Evolutionary conservation across 2,329 filamentous ascomycete species (phyloP).

Genomic region (Trichoderma afroharzianum): DNA sequence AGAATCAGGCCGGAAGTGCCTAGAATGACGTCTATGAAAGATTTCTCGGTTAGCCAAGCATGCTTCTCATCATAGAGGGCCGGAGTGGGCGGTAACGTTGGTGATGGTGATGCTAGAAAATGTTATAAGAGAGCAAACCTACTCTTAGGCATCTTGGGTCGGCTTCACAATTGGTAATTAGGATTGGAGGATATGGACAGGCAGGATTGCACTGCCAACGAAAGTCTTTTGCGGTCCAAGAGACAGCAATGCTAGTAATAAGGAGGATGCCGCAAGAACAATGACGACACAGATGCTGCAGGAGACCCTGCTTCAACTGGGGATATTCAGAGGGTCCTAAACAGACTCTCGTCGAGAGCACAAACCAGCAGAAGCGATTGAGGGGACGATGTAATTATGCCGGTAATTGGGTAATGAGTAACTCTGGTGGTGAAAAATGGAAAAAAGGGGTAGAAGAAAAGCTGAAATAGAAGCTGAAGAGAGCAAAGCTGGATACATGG

Average conservation of each 20-base stretch:
- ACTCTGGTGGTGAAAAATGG: neutral
- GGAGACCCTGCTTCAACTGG: neutral
- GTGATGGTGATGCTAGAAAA: neutral
- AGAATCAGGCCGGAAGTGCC: constrained; percentile 46
- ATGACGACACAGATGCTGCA: neutral
- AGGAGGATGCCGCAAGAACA: neutral
- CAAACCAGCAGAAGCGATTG: neutral
- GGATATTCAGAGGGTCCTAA: neutral
- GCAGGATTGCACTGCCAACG: no score
- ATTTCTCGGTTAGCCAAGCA: constrained; percentile 1
- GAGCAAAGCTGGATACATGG: neutral
- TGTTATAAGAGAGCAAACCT: constrained; percentile 1
- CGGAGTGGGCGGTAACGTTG: no score
- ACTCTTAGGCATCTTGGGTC: constrained; percentile 22
- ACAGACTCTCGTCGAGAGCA: neutral
- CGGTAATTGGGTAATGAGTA: no score
- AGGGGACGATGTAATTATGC: neutral
- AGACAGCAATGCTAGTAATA: neutral
- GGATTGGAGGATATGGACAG: neutral
- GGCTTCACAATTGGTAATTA: constrained; percentile 17
- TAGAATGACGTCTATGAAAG: constrained; percentile 36
- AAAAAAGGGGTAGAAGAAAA: neutral
- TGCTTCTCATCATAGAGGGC: neutral
- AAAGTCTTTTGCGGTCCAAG: neutral
- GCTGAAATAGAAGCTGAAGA: neutral